Base-by-base conservation (phyloP, 192 early-diverging fungal genomes). In the Coemansia sp. region DNA sequence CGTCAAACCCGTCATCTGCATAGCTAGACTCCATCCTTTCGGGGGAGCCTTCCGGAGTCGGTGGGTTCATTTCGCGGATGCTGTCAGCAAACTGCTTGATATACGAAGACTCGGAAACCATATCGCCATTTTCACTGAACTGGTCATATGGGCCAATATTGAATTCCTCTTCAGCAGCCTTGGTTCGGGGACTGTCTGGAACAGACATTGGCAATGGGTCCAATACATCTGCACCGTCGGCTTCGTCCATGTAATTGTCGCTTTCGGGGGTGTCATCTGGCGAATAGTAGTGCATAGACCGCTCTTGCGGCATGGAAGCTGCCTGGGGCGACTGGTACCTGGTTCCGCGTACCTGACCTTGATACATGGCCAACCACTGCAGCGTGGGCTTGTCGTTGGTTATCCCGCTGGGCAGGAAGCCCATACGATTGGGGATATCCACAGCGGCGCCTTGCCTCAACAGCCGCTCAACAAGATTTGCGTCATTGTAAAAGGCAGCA, bases 401-500 rank as follows among this genome's bases (percentile, higher is more conserved):
- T 10, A 85, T 81, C 38, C 74, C 74, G 11, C 70, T 44, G 1
- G 84, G 84, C 54, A 76, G 39, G 5, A 74, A 78, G 25, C 80
- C 80, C 80, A 85, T 76, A 60, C 70, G 63, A 56, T 85, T 85
- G 20, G 72, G 64, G 32, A 85, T 79, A 38, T 78, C 79, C 16
- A 81, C 71, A 0, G 76, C 79, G 1, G 84, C 84, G 25, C 84
- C 84, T 63, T 83, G 80, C 40, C 74, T 66, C 64, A 85, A 37
- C 32, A 85, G 54, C 4, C 79, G 74, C 60, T 82, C 77, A 4
- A 85, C 84, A 55, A 85, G 40, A 19, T 78, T 79, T 17, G 74
- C 75, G 59, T 85, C 76, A 61, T 82, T 79, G 54, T 82, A 81
- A 63, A 85, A 85, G 16, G 84, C 80, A 0, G 84, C 84, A 50